Percentiles rank a stretch among this genome's conserved stretches.
Evolutionary conservation across 106 monocot species (phyloP).

Genomic region (Dioscorea zingiberensis): DNA sequence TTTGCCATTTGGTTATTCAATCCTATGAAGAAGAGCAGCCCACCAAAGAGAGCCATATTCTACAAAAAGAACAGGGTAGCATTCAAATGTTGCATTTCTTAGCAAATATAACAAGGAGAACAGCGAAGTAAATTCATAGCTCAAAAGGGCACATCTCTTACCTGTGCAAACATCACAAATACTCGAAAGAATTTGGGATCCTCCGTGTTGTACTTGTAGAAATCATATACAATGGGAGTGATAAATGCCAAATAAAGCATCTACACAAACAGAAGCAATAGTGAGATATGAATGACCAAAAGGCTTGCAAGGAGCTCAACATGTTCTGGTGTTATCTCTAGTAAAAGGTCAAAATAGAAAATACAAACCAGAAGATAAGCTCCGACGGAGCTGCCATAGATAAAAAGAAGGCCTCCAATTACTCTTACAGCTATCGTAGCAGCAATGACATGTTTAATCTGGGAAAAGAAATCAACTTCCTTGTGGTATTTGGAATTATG

Average conservation of each 20-base stretch:
- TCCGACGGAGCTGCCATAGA: conserved; percentile 35
- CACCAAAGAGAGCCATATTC: conserved; percentile 67
- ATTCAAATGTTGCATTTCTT: background rate
- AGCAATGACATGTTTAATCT: conserved; percentile 36
- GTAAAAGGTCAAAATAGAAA: background rate
- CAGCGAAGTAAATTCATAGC: too few relatives aligned
- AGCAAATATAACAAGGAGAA: too few relatives aligned
- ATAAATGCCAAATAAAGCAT: conserved; percentile 44
- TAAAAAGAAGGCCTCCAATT: conserved; percentile 43
- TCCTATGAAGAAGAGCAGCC: conserved; percentile 56
- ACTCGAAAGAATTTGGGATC: conserved; percentile 40
- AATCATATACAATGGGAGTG: conserved; percentile 49
- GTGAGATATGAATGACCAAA: too few relatives aligned
- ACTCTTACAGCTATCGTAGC: conserved; percentile 34
- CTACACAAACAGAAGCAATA: conserved; percentile 17
- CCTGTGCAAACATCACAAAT: conserved; percentile 60
- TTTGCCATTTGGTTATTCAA: conserved; percentile 58
- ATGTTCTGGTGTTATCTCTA: too few relatives aligned
- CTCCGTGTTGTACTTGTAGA: conserved; percentile 62
- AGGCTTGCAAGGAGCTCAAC: too few relatives aligned
- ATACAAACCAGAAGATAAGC: conserved; percentile 37
- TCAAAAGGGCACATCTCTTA: conserved; percentile 2
- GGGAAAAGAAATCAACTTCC: background rate
- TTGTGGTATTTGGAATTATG: too few relatives aligned
- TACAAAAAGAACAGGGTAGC: background rate